Conservation (phyloP, 805 yeast genomes). For the Lachancea kluyveri region DNA sequence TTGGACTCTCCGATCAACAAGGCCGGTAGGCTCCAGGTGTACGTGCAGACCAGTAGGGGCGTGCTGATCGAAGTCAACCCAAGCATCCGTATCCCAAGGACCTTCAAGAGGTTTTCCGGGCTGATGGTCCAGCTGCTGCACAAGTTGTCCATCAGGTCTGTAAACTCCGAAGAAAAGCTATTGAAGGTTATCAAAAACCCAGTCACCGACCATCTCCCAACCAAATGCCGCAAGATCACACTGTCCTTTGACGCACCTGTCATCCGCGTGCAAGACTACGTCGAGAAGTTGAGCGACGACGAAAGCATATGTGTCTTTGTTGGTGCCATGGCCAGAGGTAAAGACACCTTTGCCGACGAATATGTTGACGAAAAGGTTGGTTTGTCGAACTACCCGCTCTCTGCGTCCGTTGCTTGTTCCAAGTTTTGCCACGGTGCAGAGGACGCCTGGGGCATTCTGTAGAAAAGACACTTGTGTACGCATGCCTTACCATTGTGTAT, state of each 20-base stretch:
- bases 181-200: constrained; percentile 95
- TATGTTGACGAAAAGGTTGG: constrained; percentile 95
- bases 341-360: constrained; percentile 95
- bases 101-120: constrained; percentile 95
- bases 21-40: constrained; percentile 94
- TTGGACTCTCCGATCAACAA: constrained; percentile 97
- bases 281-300: constrained; percentile 67
- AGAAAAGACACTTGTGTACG: too few species aligned
- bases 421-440: constrained; percentile 98
- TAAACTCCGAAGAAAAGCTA: constrained; percentile 90
- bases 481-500: background rate
- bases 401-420: constrained; percentile 97
- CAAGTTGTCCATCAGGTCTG: constrained; percentile 86
- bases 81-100: constrained; percentile 93
- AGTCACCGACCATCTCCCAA: constrained; percentile 92
- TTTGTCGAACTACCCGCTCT: constrained; percentile 87
- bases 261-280: constrained; percentile 82
- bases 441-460: constrained; percentile 86
- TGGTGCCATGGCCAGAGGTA: constrained; percentile 99
- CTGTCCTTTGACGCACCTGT: constrained; percentile 89
- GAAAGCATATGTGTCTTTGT: constrained; percentile 97
- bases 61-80: constrained; percentile 95
- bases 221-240: constrained; percentile 90
- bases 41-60: constrained; percentile 92
- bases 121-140: constrained; percentile 95